Evolutionary conservation across 306 rosid genomes (phyloP).

Genomic region (Quercus rubra): DNA sequence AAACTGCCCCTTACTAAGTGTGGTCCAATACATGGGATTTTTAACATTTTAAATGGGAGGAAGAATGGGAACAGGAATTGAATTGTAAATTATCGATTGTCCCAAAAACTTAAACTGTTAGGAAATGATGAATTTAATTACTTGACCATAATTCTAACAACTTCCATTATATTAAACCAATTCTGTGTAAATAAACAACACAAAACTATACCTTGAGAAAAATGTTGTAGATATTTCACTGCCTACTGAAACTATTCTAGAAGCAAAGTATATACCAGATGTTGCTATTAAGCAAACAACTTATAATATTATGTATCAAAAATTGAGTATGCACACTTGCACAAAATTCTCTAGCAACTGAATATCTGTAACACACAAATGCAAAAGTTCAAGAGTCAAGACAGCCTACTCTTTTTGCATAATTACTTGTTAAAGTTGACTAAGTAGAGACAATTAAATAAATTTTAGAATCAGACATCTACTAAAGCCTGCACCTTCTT

Average conservation of each 20-base stretch:
- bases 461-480: not conserved
- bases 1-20: too few relatives aligned
- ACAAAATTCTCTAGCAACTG: not conserved
- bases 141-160: too few relatives aligned
- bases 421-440: not conserved
- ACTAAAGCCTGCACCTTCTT: constrained; percentile 27
- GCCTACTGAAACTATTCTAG: not conserved
- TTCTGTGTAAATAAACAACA: not conserved
- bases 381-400: not conserved
- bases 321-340: not conserved
- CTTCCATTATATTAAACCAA: not conserved
- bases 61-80: too few relatives aligned
- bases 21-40: too few relatives aligned
- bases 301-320: not conserved
- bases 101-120: too few relatives aligned
- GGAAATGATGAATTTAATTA: too few relatives aligned
- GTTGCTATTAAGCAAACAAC: not conserved
- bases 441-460: not conserved
- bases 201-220: not conserved
- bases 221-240: not conserved
- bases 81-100: too few relatives aligned
- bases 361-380: not conserved
- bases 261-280: not conserved
- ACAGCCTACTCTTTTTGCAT: not conserved
- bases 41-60: too few relatives aligned